Evolutionary conservation across 2,329 filamentous ascomycete genomes (phyloP).

Genomic region (Lachnum nothofagi): DNA sequence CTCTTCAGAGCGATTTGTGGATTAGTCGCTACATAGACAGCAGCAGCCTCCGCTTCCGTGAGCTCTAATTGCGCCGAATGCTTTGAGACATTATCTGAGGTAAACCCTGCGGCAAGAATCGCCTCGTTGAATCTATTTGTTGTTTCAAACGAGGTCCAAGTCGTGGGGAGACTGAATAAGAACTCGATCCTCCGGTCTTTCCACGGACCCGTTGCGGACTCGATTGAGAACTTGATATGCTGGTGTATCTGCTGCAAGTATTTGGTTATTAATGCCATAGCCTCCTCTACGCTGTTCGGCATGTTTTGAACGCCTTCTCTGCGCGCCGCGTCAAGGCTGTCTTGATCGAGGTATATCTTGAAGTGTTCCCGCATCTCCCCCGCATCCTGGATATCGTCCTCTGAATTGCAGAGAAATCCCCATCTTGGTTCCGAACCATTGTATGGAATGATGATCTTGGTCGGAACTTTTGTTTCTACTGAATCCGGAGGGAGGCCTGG

Average conservation of each 20-base stretch:
- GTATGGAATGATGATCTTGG: slow-evolving; percentile 44
- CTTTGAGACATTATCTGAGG: slow-evolving; percentile 30
- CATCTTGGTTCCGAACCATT: slow-evolving; percentile 43
- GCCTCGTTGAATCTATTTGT: slow-evolving; percentile 48
- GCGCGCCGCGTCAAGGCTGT: slow-evolving; percentile 40
- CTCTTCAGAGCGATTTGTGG: slow-evolving; percentile 36
- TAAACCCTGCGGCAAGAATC: slow-evolving; percentile 46
- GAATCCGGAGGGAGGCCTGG: slow-evolving; percentile 45
- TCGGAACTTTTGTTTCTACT: slow-evolving; percentile 52
- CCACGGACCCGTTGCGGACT: slow-evolving; percentile 38
- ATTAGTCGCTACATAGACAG: slow-evolving; percentile 43
- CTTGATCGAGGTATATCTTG: slow-evolving; percentile 50
- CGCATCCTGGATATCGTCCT: slow-evolving; percentile 39
- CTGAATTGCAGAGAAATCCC: slow-evolving; percentile 47
- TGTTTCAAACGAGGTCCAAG: slow-evolving; percentile 46
- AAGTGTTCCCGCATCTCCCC: slow-evolving; percentile 46
- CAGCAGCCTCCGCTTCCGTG: slow-evolving; percentile 45
- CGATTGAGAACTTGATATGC: slow-evolving; percentile 44
- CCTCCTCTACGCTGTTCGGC: slow-evolving; percentile 39
- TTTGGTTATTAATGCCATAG: slow-evolving; percentile 45
- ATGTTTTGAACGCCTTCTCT: slow-evolving; percentile 40
- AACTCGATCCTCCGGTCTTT: slow-evolving; percentile 45
- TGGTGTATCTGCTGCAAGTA: slow-evolving; percentile 46
- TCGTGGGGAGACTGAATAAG: slow-evolving; percentile 53
- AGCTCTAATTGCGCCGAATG: slow-evolving; percentile 41